Base-by-base conservation (phyloP, 2,329 filamentous ascomycete genomes). In the Aspergillus sclerotialis region DNA sequence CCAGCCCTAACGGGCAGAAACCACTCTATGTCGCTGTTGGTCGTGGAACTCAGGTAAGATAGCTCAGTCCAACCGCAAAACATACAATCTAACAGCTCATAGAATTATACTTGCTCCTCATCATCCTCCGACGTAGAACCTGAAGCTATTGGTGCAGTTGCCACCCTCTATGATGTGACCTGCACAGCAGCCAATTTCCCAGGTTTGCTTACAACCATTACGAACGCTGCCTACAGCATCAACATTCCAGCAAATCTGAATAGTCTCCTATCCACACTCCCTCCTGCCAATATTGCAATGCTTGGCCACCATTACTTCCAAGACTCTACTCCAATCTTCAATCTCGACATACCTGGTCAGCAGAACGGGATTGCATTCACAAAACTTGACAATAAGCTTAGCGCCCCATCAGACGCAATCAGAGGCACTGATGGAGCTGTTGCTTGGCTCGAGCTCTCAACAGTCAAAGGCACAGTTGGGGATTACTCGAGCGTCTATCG, bases 81-180 rank as follows among this genome's bases (percentile, higher is more conserved):
- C 10, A 12, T 8, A 12, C 6, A 26, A 44, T 50, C 39, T 34
- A 29, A 43, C 28, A 35, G 17, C n/a, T 13, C 23, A 27, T 81
- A 95, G 67, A 95, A 95, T 73, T 96, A 95, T 70, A 93, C 86
- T 33, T 95, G 90, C 70, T 69, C 75, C 38, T 65, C 72, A 35
- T 63, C 63, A 42, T 75, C 82, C 48, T 56, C 75, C 2, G 74
- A 73, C 3, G 73, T 77, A 0, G 65, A 64, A 0, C 89, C 90
- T 10, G 69, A 68, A 7, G 70, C 80, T 12, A 61, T 70, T 32
- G 90, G 90, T 43, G 90, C 90, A 35, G 56, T 86, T 0, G 90
- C 90, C 35, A 80, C 77, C 1, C 84, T 96, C 50, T 95, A 84
- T 78, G 88, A 95, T 64, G 84, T 80, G 39, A 84, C 80, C 48